These are phyloP conservation scores for Phytophthora cactorum DNA, from an alignment of 352 stramenopile genomes.

Conservation along the genomic window DNA sequence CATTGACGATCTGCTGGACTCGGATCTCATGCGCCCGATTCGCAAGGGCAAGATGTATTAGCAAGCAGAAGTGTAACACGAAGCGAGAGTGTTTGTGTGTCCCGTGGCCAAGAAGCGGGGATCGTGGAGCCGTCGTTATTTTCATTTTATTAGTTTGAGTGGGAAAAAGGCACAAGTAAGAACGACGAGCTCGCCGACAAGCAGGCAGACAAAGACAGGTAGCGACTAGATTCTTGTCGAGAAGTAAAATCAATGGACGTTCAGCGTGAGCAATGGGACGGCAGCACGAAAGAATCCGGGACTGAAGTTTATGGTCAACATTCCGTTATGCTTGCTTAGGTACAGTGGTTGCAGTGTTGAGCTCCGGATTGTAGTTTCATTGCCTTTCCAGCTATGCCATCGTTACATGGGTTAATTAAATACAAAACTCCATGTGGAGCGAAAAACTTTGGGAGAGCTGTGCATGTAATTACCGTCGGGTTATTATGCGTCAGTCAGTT, in stretches of 20 bases:
- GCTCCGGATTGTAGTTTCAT: not conserved
- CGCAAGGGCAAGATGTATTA: slow-evolving; percentile 68
- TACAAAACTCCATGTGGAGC: no score
- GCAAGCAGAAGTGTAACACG: slow-evolving; percentile 19
- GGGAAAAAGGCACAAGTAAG: slow-evolving; percentile 10
- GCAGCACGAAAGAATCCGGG: slow-evolving; percentile 26
- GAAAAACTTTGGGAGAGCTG: slow-evolving; percentile 9
- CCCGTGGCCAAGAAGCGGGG: slow-evolving; percentile 18
- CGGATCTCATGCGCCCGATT: slow-evolving; percentile 69
- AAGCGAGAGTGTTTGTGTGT: slow-evolving; percentile 16
- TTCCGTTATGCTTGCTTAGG: not conserved
- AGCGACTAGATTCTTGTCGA: slow-evolving; percentile 22
- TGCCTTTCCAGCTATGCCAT: not conserved
- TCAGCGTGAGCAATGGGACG: slow-evolving; percentile 12
- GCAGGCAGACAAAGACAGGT: no score
- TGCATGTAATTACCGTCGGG: no score
- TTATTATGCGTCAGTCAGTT: no score
- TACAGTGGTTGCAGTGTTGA: no score
- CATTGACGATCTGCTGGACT: slow-evolving; percentile 58
- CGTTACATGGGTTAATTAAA: no score
- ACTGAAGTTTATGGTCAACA: not conserved
- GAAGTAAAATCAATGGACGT: slow-evolving; percentile 26
- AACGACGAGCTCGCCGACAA: not conserved
- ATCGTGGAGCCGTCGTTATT: slow-evolving; percentile 16
- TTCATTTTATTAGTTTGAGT: slow-evolving; percentile 30